These are phyloP conservation scores for Aspergillus leporis DNA, from an alignment of 495 filamentous ascomycete species.

Conservation along the genomic window DNA sequence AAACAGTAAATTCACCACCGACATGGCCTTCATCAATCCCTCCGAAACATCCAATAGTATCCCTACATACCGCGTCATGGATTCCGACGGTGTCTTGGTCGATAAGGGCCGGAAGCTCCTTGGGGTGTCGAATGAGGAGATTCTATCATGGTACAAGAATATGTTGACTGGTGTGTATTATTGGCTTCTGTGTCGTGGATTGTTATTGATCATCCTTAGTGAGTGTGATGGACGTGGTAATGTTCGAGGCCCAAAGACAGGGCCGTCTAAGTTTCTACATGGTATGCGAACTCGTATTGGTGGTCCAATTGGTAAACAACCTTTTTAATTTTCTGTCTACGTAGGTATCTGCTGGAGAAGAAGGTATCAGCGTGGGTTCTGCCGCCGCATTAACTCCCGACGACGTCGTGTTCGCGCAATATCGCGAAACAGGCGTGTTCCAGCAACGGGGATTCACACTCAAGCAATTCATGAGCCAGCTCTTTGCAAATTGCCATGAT, in stretches of 20 bases:
- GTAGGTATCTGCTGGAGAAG: slow-evolving; percentile 86
- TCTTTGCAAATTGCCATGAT: slow-evolving; percentile 88
- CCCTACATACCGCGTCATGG: slow-evolving; percentile 83
- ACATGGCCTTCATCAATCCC: slow-evolving; percentile 73
- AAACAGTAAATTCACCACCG: slow-evolving; percentile 84
- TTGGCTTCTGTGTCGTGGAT: neutral
- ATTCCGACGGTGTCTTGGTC: slow-evolving; percentile 77
- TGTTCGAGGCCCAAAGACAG: slow-evolving; percentile 85
- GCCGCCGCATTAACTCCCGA: slow-evolving; percentile 77
- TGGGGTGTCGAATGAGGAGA: slow-evolving; percentile 67
- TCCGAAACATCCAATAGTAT: slow-evolving; percentile 61
- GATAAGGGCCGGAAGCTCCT: slow-evolving; percentile 62
- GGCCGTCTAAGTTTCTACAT: slow-evolving; percentile 94
- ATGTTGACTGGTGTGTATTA: slow-evolving; percentile 60
- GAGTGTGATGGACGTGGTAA: slow-evolving; percentile 90
- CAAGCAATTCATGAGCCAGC: slow-evolving; percentile 88
- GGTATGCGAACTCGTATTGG: slow-evolving; percentile 45
- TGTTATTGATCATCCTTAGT: slow-evolving; percentile 44
- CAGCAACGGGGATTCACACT: slow-evolving; percentile 86
- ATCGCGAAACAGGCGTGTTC: slow-evolving; percentile 90
- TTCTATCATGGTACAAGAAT: slow-evolving; percentile 64
- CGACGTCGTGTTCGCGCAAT: slow-evolving; percentile 93
- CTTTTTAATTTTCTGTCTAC: neutral
- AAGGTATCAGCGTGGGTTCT: slow-evolving; percentile 87
- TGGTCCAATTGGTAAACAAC: neutral